phyloP scores from a whole-genome alignment of 805 yeast genomes.

The Teunomyces barrocoloradensis region DNA sequence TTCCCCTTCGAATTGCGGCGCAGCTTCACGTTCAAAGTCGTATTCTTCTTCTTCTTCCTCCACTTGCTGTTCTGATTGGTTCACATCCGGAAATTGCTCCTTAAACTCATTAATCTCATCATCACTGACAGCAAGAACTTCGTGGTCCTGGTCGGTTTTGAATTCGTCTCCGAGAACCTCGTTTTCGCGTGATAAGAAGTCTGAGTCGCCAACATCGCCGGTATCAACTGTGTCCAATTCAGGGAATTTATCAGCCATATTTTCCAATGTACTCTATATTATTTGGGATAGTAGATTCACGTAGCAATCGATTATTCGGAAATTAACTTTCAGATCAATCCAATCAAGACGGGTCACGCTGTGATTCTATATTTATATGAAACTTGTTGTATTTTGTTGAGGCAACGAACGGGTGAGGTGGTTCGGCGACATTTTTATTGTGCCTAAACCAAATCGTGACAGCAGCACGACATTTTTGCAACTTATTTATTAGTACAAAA shows the following conservation, averaged over 20 bases:
- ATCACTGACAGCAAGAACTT: constrained; percentile 39
- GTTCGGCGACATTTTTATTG: background rate
- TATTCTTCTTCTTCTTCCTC: constrained; percentile 28
- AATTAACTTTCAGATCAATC: background rate
- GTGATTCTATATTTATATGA: background rate
- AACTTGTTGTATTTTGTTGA: background rate
- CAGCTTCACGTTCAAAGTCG: constrained; percentile 34
- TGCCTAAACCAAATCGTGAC: background rate
- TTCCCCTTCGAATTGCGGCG: constrained; percentile 33
- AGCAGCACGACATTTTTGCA: background rate
- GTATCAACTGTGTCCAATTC: constrained; percentile 51
- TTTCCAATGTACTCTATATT: constrained; percentile 2
- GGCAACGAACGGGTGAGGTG: constrained; percentile 1
- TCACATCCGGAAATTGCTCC: constrained; percentile 61
- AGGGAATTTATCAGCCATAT: constrained; percentile 76
- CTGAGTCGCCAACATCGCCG: constrained; percentile 43
- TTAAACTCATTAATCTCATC: constrained; percentile 58
- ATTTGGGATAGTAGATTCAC: background rate
- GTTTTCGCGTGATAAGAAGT: constrained; percentile 67
- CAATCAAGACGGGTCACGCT: background rate
- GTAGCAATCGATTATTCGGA: background rate
- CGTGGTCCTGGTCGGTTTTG: constrained; percentile 60
- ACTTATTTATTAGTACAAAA: constrained; percentile 4
- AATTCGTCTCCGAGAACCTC: constrained; percentile 71
- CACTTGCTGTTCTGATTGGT: constrained; percentile 15